phyloP scores from a whole-genome alignment of 495 filamentous ascomycete genomes.

The Rhypophila decipiens region DNA sequence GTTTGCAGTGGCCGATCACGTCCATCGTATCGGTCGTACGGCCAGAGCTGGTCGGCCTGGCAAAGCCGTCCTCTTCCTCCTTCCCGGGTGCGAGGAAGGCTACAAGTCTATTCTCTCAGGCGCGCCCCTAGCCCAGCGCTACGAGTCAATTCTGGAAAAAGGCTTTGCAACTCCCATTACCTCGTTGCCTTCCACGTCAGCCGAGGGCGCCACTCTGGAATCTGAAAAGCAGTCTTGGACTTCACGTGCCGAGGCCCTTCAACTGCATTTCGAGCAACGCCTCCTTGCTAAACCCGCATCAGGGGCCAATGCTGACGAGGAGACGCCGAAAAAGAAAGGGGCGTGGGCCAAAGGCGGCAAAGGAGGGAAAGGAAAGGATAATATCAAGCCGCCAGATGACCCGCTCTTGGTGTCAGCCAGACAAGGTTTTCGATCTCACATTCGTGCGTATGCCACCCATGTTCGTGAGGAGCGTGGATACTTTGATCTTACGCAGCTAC shows the following conservation, averaged over 20 bases:
- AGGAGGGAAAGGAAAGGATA: background rate
- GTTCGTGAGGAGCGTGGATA: conserved; percentile 71
- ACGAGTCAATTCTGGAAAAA: conserved; percentile 48
- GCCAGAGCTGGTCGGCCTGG: conserved; percentile 86
- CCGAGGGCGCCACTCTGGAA: conserved; percentile 3
- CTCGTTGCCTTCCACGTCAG: conserved; percentile 25
- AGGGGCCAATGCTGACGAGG: conserved; percentile 8
- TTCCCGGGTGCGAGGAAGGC: conserved; percentile 83
- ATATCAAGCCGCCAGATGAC: conserved; percentile 16
- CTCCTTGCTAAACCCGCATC: conserved; percentile 25
- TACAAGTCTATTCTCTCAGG: conserved; percentile 69
- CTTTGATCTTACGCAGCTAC: conserved; percentile 84
- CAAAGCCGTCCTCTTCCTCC: conserved; percentile 81
- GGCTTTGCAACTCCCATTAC: conserved; percentile 41
- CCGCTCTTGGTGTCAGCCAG: conserved; percentile 61
- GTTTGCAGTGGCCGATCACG: conserved; percentile 82
- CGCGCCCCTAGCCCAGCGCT: conserved; percentile 30
- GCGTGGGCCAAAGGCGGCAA: conserved; percentile 18
- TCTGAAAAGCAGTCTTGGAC: conserved; percentile 33
- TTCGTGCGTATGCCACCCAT: conserved; percentile 92
- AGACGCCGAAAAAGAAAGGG: conserved; percentile 14
- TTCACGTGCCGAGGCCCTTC: conserved; percentile 39
- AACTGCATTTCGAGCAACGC: conserved; percentile 44
- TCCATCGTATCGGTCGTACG: conserved; percentile 91
- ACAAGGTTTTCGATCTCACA: conserved; percentile 81